A percentile compares a stretch with the other conserved stretches of the same genome.
phyloP scores from a whole-genome alignment of 2,329 filamentous ascomycete genomes.

The Torrubiella hemipterigena region DNA sequence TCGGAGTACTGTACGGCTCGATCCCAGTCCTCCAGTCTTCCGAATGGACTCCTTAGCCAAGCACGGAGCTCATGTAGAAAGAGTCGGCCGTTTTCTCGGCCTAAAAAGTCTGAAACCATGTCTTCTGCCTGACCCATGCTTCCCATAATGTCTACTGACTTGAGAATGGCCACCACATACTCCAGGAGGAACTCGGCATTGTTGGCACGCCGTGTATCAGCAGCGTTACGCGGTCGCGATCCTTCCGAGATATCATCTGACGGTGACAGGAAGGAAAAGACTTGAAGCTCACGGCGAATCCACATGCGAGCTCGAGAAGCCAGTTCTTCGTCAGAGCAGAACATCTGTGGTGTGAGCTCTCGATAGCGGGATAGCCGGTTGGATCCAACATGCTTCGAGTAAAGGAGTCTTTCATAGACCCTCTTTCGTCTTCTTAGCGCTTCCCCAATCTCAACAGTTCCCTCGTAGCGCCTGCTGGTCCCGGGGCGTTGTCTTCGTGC shows the following conservation, averaged over 20 bases:
- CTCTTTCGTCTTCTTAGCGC: slow-evolving; percentile 43
- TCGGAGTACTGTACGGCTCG: slow-evolving; percentile 67
- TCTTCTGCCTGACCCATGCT: slow-evolving; percentile 69
- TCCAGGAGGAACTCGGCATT: slow-evolving; percentile 79
- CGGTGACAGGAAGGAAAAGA: slow-evolving; percentile 66
- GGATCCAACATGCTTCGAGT: slow-evolving; percentile 70
- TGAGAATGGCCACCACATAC: slow-evolving; percentile 74
- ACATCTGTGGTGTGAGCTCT: slow-evolving; percentile 56
- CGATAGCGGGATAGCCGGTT: slow-evolving; percentile 68
- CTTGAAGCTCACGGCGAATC: slow-evolving; percentile 71
- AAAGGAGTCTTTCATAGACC: slow-evolving; percentile 62
- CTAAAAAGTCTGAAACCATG: slow-evolving; percentile 67
- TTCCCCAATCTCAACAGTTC: neutral
- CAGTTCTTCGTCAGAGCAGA: slow-evolving; percentile 53
- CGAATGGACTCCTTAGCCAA: slow-evolving; percentile 74
- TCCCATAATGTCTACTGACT: slow-evolving; percentile 69
- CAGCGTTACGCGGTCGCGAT: slow-evolving; percentile 10
- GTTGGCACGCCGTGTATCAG: slow-evolving; percentile 31
- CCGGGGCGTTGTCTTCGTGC: neutral
- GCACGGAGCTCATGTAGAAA: slow-evolving; percentile 77
- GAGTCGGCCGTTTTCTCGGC: slow-evolving; percentile 56
- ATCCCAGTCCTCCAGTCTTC: slow-evolving; percentile 67
- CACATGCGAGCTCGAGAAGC: slow-evolving; percentile 68
- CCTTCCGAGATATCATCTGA: slow-evolving; percentile 10
- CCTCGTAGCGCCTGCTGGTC: neutral